Conservation (phyloP, 2,329 filamentous ascomycete genomes). For the Apiospora saccharicola region DNA sequence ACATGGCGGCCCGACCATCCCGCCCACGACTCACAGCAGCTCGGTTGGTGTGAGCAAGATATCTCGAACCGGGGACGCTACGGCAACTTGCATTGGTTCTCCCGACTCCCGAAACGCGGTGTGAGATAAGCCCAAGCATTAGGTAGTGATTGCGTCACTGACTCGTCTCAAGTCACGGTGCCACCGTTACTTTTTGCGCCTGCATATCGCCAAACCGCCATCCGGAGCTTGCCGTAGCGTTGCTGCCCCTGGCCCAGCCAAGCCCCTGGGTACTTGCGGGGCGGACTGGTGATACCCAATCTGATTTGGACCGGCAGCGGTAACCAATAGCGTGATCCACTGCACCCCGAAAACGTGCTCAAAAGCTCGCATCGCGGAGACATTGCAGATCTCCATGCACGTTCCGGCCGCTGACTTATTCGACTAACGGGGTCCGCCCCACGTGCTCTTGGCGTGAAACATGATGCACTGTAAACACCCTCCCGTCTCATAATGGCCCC, state of each 20-base stretch:
- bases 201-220: not conserved
- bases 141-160: not conserved
- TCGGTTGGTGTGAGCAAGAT: not conserved
- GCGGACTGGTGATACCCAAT: not conserved
- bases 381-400: not conserved
- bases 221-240: not conserved
- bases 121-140: not conserved
- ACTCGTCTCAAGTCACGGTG: not conserved
- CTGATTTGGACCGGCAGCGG: not conserved
- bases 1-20: not conserved
- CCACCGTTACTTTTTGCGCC: not conserved
- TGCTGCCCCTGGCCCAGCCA: not conserved
- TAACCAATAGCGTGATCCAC: not conserved
- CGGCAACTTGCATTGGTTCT: not conserved
- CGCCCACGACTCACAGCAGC: too few species aligned
- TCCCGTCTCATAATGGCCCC: not conserved
- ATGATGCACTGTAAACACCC: not conserved
- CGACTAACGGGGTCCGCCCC: not conserved
- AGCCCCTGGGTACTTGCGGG: slow-evolving; percentile 7
- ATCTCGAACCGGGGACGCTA: not conserved
- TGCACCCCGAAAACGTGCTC: slow-evolving; percentile 22
- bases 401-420: not conserved
- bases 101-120: not conserved
- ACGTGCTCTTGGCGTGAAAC: not conserved
- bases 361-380: slow-evolving; percentile 17